Conservation (phyloP, 805 yeast species). For the Lipomyces chichibuensis region DNA sequence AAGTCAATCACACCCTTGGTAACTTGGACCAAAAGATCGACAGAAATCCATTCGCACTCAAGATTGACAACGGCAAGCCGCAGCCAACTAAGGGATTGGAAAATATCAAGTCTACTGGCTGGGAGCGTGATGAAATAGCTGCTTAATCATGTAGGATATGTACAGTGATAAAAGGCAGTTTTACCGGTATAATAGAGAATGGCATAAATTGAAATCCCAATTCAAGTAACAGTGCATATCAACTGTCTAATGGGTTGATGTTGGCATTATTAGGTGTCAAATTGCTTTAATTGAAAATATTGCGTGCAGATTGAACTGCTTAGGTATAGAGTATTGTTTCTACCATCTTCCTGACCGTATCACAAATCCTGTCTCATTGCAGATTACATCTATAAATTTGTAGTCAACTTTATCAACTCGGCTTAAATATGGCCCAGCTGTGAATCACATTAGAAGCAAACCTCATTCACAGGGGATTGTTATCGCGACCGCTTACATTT, state of each 20-base stretch:
- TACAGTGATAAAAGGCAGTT: background rate
- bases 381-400: background rate
- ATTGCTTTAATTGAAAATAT: too few relatives aligned
- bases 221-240: background rate
- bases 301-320: too few relatives aligned
- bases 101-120: constrained; percentile 41
- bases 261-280: background rate
- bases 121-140: constrained; percentile 45
- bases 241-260: background rate
- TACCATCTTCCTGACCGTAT: constrained; percentile 9
- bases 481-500: constrained; percentile 7
- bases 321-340: background rate
- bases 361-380: constrained; percentile 9
- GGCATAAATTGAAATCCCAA: background rate
- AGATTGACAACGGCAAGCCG: constrained; percentile 44
- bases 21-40: constrained; percentile 58
- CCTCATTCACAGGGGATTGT: background rate
- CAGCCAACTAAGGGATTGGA: constrained; percentile 45
- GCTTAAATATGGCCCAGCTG: constrained; percentile 18
- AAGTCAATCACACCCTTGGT: constrained; percentile 76
- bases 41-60: constrained; percentile 68
- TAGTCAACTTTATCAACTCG: constrained; percentile 18
- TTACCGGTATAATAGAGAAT: background rate
- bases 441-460: background rate
- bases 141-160: constrained; percentile 22